Base-by-base conservation (phyloP, 768 basidiomycete genomes). In the Dendrothele bispora region DNA sequence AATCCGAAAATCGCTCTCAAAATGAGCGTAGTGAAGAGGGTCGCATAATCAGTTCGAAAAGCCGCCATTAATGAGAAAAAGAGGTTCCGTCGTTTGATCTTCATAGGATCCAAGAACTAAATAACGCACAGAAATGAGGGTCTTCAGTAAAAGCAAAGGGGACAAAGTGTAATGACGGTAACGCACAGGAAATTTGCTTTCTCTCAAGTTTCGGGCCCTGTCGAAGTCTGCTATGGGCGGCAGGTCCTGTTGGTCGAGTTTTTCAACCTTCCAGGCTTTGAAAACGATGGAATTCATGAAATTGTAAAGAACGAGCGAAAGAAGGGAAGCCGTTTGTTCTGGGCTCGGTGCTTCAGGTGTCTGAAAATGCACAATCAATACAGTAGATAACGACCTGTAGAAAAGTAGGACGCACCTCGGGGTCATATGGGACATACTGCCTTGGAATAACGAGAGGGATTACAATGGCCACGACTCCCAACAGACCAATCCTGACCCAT, bases 161-260 rank as follows among this genome's bases (percentile, higher is more conserved):
- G 20, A 10, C 30, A 22, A 4, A 15, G 14, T 3, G 37, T 12
- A 28, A 21, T 15, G 29, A 49, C 17, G 39, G 32, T 37, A 17
- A 32, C 30, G 8, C 30, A 32, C 38, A 8, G 38, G 38, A 22
- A 39, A 39, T 8, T 22, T 10, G 8, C 15, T 6, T 24, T 20
- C n/a, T 12, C 14, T 37, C n/a, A n/a, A n/a, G n/a, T n/a, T n/a
- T n/a, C n/a, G n/a, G n/a, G n/a, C n/a, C 57, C 77, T 76, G 49
- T 87, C 84, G 45, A 79, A 77, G 51, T 84, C 82, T 4, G 78
- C 77, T 62, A 87, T 75, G 2, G 80, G 80, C 14, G 83, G 83
- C 34, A 84, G 64, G 40, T 83, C 58, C 7, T 60, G 61, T 40
- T 55, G 53, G 1, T 55, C 43, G 11, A 63, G 48, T 37, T 57